Evolutionary conservation across 148 eudicot genomes (phyloP), one percentile per base, ranked within the genome.

Genomic region (Silene conica): DNA sequence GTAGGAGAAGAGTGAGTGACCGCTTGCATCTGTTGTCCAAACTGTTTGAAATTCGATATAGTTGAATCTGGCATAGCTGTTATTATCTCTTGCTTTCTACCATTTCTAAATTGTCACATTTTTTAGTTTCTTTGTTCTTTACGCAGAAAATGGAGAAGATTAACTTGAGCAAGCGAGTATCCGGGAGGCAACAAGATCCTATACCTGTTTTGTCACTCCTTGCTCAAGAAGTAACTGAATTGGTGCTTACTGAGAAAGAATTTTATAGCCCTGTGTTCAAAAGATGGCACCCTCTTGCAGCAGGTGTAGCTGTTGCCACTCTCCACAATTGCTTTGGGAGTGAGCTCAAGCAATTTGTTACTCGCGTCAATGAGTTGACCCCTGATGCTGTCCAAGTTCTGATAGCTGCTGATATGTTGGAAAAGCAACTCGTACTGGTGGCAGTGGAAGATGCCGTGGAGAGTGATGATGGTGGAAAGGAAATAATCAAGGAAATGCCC

Each of bases 381-480:
- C 99, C 99, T 69, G 96, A 90, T 80, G 83, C 88, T 71, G 87
- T 95, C 74, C 91, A 88, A 82, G 97, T 92, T 63, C 80, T 95
- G 63, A 79, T 90, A 73, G 85, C 96, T 77, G 92, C 99, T n/a
- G 96, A 95, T 79, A 89, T 82, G 70, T 75, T 95, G 83, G 99
- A 95, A 83, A 92, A 86, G 76, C 88, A 89, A 80, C 90, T 95
- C 8, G 97, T 95, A 55, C 90, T 88, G 65, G 89, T 90, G 82
- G 99, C 96, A 31, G 96, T 95, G 54, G 92, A 88, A 75, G 97
- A 92, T 86, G 85, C 99, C 8, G 96, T 80, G 63, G 97, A 95
- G 72, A 95, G 98, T 76, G 97, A 92, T 72, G 98, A 95, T 81
- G 97, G 98, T 46, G 98, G 98, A 63, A 95, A 86, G 82, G 86